phyloP scores from a whole-genome alignment of 352 stramenopile genomes.

The Albugo laibachii region DNA sequence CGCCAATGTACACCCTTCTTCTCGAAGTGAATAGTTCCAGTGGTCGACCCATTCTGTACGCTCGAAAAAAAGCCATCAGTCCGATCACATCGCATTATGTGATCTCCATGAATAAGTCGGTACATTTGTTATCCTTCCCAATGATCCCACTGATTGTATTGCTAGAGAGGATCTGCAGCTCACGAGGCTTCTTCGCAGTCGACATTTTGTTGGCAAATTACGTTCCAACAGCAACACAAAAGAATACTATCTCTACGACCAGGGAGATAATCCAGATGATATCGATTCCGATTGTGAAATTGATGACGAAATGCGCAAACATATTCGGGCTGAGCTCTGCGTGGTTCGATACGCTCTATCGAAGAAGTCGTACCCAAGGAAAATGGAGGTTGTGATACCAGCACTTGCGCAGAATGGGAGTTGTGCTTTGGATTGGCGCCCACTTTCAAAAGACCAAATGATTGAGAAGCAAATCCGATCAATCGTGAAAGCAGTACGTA shows the following conservation, averaged over 20 bases:
- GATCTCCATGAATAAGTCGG: constrained; percentile 63
- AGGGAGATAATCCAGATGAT: constrained; percentile 70
- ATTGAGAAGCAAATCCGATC: constrained; percentile 53
- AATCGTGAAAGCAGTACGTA: constrained; percentile 31
- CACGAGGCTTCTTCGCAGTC: constrained; percentile 52
- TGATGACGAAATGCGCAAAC: constrained; percentile 53
- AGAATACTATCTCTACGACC: constrained; percentile 75
- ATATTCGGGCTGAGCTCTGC: constrained; percentile 46
- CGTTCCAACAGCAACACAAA: constrained; percentile 57
- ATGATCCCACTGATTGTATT: neutral
- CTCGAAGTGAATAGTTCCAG: constrained; percentile 74
- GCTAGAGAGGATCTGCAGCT: constrained; percentile 57
- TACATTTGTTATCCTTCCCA: neutral
- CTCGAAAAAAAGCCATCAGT: constrained; percentile 48
- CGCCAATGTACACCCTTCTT: constrained; percentile 64
- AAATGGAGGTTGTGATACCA: constrained; percentile 74
- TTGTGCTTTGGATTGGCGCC: constrained; percentile 47
- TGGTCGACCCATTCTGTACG: constrained; percentile 65
- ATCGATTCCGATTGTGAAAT: constrained; percentile 64
- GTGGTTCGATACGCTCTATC: constrained; percentile 50
- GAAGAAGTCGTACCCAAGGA: constrained; percentile 46
- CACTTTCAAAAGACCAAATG: constrained; percentile 50
- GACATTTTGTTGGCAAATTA: constrained; percentile 77
- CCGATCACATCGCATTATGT: constrained; percentile 75
- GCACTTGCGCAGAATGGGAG: constrained; percentile 35